These are phyloP conservation scores for Ocimum tenuiflorum DNA, from an alignment of 257 asterid species.

Conservation along the genomic window DNA sequence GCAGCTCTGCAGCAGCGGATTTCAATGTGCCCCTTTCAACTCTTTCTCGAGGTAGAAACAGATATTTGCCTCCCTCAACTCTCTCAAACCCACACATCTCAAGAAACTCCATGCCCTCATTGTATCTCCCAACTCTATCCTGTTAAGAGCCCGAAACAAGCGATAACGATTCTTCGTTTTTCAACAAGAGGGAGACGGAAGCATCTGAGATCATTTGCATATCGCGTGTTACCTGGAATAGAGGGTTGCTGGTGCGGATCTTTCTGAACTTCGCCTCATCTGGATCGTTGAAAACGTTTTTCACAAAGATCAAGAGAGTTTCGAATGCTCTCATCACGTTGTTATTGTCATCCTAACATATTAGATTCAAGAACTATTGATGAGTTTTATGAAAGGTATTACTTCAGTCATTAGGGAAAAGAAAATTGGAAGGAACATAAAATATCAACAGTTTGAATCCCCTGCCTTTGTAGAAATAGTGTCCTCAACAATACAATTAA, in stretches of 20 bases:
- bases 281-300: conserved; percentile 46
- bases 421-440: too few species aligned
- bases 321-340: conserved; percentile 40
- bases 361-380: conserved; percentile 9
- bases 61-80: conserved; percentile 36
- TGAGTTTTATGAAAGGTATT: too few species aligned
- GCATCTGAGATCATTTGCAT: too few species aligned
- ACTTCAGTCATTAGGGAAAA: too few species aligned
- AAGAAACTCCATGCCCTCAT: conserved; percentile 55
- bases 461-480: not conserved
- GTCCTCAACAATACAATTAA: not conserved
- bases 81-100: conserved; percentile 65
- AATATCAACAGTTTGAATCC: too few species aligned
- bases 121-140: conserved; percentile 60
- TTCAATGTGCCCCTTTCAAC: conserved; percentile 34
- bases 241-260: conserved; percentile 66
- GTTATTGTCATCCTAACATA: conserved; percentile 37
- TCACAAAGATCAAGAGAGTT: conserved; percentile 55
- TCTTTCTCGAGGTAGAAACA: conserved; percentile 42
- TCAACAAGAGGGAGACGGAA: too few species aligned
- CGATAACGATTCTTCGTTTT: too few species aligned
- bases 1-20: conserved; percentile 41
- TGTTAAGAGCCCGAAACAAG: conserved; percentile 23
- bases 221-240: conserved; percentile 45
- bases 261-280: conserved; percentile 59